These are phyloP conservation scores for Vaccinium vitisidaea DNA, from an alignment of 148 eudicot genomes.

Conservation along the genomic window DNA sequence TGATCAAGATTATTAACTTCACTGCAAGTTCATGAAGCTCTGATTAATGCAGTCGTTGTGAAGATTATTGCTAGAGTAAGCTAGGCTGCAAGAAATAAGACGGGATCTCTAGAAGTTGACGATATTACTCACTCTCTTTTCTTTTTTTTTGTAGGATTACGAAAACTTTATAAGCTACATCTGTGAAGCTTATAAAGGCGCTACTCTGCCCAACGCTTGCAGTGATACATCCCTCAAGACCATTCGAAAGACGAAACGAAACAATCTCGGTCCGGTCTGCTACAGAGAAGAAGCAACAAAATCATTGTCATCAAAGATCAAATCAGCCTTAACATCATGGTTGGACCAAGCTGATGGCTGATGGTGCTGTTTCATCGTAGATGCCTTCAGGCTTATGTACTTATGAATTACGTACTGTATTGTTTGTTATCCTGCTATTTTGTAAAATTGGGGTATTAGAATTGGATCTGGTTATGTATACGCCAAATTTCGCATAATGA, in stretches of 20 bases:
- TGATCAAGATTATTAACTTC: not conserved
- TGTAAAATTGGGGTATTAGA: not conserved
- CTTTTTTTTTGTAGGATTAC: conserved; percentile 43
- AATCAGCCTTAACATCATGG: conserved; percentile 27
- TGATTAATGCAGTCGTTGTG: not conserved
- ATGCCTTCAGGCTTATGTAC: conserved; percentile 26
- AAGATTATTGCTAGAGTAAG: not conserved
- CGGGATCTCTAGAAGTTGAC: not conserved
- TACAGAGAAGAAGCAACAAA: conserved; percentile 24
- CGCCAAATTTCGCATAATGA: not conserved
- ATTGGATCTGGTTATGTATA: not conserved
- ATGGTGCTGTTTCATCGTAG: conserved; percentile 24
- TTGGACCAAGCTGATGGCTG: conserved; percentile 7
- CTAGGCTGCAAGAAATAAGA: not conserved
- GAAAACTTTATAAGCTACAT: conserved; percentile 54
- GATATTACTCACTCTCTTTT: not conserved
- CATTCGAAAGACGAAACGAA: conserved; percentile 19
- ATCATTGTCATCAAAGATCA: conserved; percentile 18
- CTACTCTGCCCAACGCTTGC: conserved; percentile 52
- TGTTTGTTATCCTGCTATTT: not conserved
- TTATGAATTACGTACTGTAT: not conserved
- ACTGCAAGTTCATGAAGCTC: not conserved
- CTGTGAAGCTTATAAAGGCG: conserved; percentile 72
- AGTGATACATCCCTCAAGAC: conserved; percentile 22
- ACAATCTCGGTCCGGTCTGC: conserved; percentile 26